These are phyloP conservation scores for Elaeagnus macrophylla DNA, from an alignment of 306 rosid genomes.

Conservation along the genomic window DNA sequence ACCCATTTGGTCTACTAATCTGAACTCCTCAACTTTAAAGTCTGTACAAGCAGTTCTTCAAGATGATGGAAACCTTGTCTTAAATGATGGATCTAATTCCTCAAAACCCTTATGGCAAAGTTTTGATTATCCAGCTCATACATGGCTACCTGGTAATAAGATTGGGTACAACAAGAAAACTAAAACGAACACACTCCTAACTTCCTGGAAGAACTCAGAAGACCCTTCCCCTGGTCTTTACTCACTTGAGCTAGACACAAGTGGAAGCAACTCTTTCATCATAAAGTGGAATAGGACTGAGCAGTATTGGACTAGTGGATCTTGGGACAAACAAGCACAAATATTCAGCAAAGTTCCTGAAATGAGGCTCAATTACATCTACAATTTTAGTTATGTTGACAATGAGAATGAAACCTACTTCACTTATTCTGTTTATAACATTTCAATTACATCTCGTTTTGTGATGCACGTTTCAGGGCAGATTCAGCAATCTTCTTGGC, in stretches of 20 bases:
- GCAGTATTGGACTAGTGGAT: constrained; percentile 33
- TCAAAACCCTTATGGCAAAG: constrained; percentile 34
- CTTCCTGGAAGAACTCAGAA: constrained; percentile 6
- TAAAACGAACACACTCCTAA: neutral
- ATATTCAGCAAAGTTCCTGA: constrained; percentile 43
- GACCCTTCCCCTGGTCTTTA: constrained; percentile 11
- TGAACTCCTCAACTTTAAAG: constrained; percentile 16
- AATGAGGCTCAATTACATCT: constrained; percentile 30
- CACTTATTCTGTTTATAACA: constrained; percentile 27
- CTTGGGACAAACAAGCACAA: constrained; percentile 26
- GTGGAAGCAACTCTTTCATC: constrained; percentile 7
- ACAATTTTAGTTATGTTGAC: constrained; percentile 25
- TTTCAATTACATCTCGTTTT: constrained; percentile 11
- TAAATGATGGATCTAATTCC: constrained; percentile 19
- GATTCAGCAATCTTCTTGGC: neutral
- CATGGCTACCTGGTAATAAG: constrained; percentile 39
- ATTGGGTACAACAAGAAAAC: constrained; percentile 8
- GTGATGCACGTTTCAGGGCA: constrained; percentile 22
- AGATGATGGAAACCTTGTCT: constrained; percentile 41
- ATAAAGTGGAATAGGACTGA: constrained; percentile 33
- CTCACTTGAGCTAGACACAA: constrained; percentile 19
- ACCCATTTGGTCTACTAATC: constrained; percentile 49
- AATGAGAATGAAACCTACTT: constrained; percentile 43
- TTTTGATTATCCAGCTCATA: constrained; percentile 45
- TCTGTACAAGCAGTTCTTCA: constrained; percentile 23